Evolutionary conservation across 2,329 filamentous ascomycete species (phyloP).

Genomic region (Hyphodiscus sp.): DNA sequence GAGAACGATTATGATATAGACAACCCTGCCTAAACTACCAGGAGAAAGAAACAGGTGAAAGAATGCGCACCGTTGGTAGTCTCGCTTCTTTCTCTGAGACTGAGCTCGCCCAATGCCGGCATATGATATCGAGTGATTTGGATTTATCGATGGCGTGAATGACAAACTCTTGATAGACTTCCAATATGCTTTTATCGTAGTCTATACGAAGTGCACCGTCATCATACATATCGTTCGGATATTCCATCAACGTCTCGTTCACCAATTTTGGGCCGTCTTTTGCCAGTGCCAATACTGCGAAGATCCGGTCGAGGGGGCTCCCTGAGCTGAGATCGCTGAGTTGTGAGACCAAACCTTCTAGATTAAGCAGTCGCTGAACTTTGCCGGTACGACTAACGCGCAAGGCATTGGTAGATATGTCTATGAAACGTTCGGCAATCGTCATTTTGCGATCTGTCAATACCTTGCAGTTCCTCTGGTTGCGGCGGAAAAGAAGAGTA

Average conservation of each 20-base stretch:
- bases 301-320: constrained; percentile 9
- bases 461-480: background rate
- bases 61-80: background rate
- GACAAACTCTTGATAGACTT: constrained; percentile 11
- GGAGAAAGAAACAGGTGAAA: too few relatives aligned
- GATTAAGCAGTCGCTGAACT: constrained; percentile 4
- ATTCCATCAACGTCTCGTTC: background rate
- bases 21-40: too few relatives aligned
- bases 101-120: constrained; percentile 6
- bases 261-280: constrained; percentile 4
- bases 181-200: constrained; percentile 1
- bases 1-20: too few relatives aligned
- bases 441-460: constrained; percentile 8
- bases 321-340: constrained; percentile 3
- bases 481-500: background rate
- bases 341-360: constrained; percentile 10
- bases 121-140: constrained; percentile 10
- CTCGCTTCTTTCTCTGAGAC: constrained; percentile 5
- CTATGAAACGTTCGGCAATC: constrained; percentile 11
- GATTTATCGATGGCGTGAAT: constrained; percentile 3
- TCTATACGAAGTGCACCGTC: background rate
- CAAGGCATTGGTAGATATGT: constrained; percentile 9
- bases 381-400: background rate
- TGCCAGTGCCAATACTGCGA: constrained; percentile 8
- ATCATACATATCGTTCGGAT: background rate